Conservation (phyloP, 2,329 filamentous ascomycete genomes). For the Sporothrix brunneoviolacea region DNA sequence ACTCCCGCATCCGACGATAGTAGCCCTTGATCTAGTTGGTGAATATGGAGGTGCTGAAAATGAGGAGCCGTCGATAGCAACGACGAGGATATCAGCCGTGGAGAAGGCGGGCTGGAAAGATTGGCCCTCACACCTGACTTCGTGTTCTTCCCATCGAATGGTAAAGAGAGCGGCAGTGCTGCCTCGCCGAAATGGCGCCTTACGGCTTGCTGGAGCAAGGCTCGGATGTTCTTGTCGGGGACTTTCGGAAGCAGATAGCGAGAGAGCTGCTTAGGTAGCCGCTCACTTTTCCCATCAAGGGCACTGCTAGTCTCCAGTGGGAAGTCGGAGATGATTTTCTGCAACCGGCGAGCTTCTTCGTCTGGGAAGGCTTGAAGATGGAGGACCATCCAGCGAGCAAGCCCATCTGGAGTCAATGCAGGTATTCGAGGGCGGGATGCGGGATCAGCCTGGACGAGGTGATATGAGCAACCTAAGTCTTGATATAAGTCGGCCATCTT, state of each 20-base stretch:
- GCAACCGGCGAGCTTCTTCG: conserved; percentile 63
- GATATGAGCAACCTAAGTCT: conserved; percentile 51
- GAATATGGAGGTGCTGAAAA: too few species aligned
- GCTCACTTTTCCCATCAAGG: conserved; percentile 57
- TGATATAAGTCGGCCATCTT: conserved; percentile 42
- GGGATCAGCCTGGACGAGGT: conserved; percentile 52
- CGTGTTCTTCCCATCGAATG: too few species aligned
- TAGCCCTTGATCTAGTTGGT: too few species aligned
- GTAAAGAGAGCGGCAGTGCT: background rate
- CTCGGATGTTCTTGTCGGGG: conserved; percentile 50
- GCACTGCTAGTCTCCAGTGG: conserved; percentile 53
- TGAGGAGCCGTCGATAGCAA: too few species aligned
- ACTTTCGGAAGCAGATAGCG: conserved; percentile 61
- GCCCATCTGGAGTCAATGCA: conserved; percentile 60
- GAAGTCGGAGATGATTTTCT: conserved; percentile 60
- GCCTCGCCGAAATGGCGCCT: conserved; percentile 33
- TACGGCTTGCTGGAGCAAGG: conserved; percentile 55
- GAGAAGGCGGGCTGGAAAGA: background rate
- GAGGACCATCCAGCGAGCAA: conserved; percentile 63
- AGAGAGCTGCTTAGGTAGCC: conserved; percentile 73
- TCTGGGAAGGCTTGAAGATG: conserved; percentile 72
- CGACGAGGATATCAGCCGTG: background rate
- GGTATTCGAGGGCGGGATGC: conserved; percentile 53
- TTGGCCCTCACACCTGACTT: background rate
- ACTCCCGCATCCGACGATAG: too few species aligned